Base-by-base conservation (phyloP, 306 rosid genomes). In the Pyrus bretschneideri region DNA sequence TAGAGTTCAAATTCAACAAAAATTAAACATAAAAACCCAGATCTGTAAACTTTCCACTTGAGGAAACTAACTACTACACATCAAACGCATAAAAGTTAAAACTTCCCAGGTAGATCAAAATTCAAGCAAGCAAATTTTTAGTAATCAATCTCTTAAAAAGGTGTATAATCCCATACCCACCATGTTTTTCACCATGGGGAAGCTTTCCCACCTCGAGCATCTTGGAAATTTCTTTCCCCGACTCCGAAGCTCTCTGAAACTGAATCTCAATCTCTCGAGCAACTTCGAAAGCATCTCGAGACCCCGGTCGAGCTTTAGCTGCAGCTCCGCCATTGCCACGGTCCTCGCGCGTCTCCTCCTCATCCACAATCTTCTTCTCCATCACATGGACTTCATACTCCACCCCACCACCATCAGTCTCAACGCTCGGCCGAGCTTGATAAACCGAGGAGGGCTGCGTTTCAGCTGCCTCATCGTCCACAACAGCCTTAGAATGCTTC, bases 131-230 rank as follows among this genome's bases (percentile, higher is more conserved):
- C 60, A 67, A 59, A 72, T 29, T 46, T 45, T 55, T 19, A 79
- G 30, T 18, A 64, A 31, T 9, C 6, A 7, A 31, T 6, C 13
- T 3, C 25, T 61, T 30, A 61, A 29, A 13, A 9, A 29, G 45
- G 51, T 12, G 29, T 29, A 67, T 35, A 57, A 35, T 25, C 58
- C 35, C 67, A 23, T 83, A 80, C 83, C 76, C 79, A 65, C 89
- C 89, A 45, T 79, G 90, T 78, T 89, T 96, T 18, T 88, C 86
- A 72, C 79, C 62, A 70, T 93, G 80, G 1, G 89, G 96, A 82
- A 81, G 89, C 86, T 78, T 93, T 51, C 97, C 98, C 23, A 83
- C 96, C 86, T 96, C 98, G 12, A 96, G 98, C 72, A 96, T 84
- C 75, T 65, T 82, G 0, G 96, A 89, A 1, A 93, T 85, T 83